Evolutionary conservation across 2,329 filamentous ascomycete genomes (phyloP).

Genomic region (Coccinonectria pachysandricola): DNA sequence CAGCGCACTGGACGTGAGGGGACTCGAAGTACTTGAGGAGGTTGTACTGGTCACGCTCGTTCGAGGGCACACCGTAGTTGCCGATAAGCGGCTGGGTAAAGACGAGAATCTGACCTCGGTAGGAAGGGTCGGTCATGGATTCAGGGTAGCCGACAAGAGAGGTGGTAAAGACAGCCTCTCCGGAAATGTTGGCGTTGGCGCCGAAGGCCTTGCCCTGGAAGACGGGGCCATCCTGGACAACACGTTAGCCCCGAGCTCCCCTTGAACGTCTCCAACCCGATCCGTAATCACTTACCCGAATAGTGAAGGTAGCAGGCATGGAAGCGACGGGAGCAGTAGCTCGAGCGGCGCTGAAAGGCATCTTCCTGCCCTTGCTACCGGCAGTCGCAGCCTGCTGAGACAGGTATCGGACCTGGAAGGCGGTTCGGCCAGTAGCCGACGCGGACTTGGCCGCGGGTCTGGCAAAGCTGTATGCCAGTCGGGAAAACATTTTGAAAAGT

Average conservation of each 20-base stretch:
- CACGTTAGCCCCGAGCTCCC: conserved; percentile 4
- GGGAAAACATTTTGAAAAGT: conserved; percentile 44
- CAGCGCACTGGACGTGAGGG: conserved; percentile 91
- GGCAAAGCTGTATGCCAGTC: conserved; percentile 40
- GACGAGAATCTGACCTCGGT: conserved; percentile 91
- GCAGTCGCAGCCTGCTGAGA: conserved; percentile 40
- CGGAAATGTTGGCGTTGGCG: conserved; percentile 91
- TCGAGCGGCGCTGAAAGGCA: conserved; percentile 47
- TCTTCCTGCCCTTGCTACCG: conserved; percentile 59
- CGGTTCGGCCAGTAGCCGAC: conserved; percentile 29
- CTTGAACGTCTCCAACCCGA: too few species aligned
- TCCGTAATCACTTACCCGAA: conserved; percentile 68
- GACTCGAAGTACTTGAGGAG: conserved; percentile 97
- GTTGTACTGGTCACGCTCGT: conserved; percentile 73
- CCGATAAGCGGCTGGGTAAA: conserved; percentile 97
- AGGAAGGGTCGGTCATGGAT: conserved; percentile 81
- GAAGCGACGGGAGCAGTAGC: conserved; percentile 53
- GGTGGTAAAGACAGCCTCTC: conserved; percentile 97
- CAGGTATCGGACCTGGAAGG: conserved; percentile 28
- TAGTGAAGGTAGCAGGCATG: conserved; percentile 73
- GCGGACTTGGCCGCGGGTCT: conserved; percentile 41
- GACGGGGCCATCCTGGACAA: conserved; percentile 70
- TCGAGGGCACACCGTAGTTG: conserved; percentile 94
- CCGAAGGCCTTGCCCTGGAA: conserved; percentile 96
- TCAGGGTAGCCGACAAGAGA: conserved; percentile 97